Conservation (phyloP, 2,329 filamentous ascomycete species). For the Fusarium beomiforme region DNA sequence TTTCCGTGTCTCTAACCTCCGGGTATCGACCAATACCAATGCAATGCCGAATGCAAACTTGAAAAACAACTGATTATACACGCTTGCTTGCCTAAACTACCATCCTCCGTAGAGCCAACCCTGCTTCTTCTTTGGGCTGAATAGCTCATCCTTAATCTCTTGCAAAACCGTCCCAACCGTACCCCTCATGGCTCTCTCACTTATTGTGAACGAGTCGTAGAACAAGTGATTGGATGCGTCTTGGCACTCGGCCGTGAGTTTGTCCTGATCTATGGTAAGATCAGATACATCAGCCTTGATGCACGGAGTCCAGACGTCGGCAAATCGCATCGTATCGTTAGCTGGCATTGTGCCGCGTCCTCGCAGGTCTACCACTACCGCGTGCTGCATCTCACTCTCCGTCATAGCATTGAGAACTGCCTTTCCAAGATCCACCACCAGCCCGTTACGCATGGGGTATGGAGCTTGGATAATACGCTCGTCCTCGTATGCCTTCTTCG, state of each 20-base stretch:
- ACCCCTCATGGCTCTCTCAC: constrained; percentile 45
- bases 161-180: constrained; percentile 31
- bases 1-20: neutral
- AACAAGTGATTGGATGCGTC: constrained; percentile 61
- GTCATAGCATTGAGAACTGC: constrained; percentile 57
- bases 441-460: constrained; percentile 53
- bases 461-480: constrained; percentile 44
- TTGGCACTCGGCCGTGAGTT: constrained; percentile 48
- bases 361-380: constrained; percentile 53
- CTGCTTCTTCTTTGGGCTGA: constrained; percentile 27
- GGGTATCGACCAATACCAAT: constrained; percentile 25
- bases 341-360: constrained; percentile 53
- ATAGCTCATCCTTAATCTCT: constrained; percentile 37
- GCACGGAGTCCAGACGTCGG: constrained; percentile 57
- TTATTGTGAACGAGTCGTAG: constrained; percentile 60
- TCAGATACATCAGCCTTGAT: constrained; percentile 37
- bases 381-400: constrained; percentile 58
- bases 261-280: constrained; percentile 19
- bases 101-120: constrained; percentile 34
- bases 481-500: constrained; percentile 17
- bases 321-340: constrained; percentile 50
- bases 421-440: constrained; percentile 53
- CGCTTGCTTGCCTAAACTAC: neutral
- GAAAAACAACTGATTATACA: neutral
- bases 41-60: neutral